Base-by-base conservation (phyloP, 2,329 filamentous ascomycete species). In the Calonectria fujianensis region DNA sequence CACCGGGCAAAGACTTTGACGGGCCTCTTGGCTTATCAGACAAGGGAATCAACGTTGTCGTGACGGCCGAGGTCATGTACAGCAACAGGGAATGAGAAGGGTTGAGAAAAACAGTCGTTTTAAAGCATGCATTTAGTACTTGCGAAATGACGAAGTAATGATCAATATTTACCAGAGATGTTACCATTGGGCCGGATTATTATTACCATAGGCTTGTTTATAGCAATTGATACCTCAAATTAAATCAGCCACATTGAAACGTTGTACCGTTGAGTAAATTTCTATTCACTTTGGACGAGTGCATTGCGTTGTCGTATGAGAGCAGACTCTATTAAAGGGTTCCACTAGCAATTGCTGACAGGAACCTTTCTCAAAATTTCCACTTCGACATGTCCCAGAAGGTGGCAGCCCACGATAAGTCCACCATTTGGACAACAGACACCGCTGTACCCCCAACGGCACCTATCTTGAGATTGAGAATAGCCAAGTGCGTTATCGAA, bases 141-240 rank as follows among this genome's bases (percentile, higher is more conserved):
- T 20, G 57, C 37, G 7, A 61, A 63, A 63, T 63, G 35, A 63
- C 24, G 57, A 63, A 37, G 57, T 41, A 63, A 63, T 63, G 57
- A 63, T 24, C 18, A 41, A 18, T 27, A 29, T 41, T 39, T 61
- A 39, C 16, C 14, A 24, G 37, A 39, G 13, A n/a, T 39, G n/a
- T 39, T 37, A 35, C 13, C 3, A 13, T 32, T 32, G 31, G 6
- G 31, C 20, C 7, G 14, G 8, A 57, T 20, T 35, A 57, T 35
- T 57, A 9, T 35, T n/a, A n/a, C 31, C 9, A 24, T 14, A 20
- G 16, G 16, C 29, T 24, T 24, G 4, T 31, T 54, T 54, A 31
- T 54, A 18, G 51, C 29, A 54, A 31, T 54, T 29, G 29, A 35
- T 35, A 57, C 29, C 52, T 24, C 11, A 48, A 4, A 48, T 24